Base-by-base conservation (phyloP, 2,329 filamentous ascomycete genomes). In the Triangularia setosa region DNA sequence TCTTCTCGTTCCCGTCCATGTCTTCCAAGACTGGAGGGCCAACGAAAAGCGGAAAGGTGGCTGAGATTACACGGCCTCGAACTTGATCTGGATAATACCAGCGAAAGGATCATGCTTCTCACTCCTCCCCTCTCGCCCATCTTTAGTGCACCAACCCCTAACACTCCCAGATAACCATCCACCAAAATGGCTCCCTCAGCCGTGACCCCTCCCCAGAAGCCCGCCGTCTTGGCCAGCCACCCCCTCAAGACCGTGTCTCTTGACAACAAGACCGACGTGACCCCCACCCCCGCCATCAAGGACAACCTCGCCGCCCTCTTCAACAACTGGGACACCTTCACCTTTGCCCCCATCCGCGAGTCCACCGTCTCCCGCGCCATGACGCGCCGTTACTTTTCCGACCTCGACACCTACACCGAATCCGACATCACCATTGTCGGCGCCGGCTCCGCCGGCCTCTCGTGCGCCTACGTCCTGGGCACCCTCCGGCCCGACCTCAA, bases 91-190 rank as follows among this genome's bases (percentile, higher is more conserved):
- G 74, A 74, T 75, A 76, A 76, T 75, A 73, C 74, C 74, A 76
- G 93, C 93, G 93, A 93, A 95, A 96, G 93, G 90, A 96, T 95
- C 92, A 96, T 96, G 92, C 91, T 85, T 81, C 79, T 69, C 70
- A 72, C 73, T 71, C 69, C 65, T 62, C 69, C 68, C 73, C 72
- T 73, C 61, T 69, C 14, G 21, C 30, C 11, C 12, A 27, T 33
- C 48, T 61, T 44, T 18, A 12, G n/a, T 27, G 0, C 28, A 75
- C 74, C 77, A 79, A 79, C 77, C 74, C 70, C 69, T 72, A 65
- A 70, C 68, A 65, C 40, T 60, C 53, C 5, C 54, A 72, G 23
- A 23, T 27, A 16, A 61, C 68, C 63, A 40, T 14, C 55, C 55
- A 65, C 55, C 70, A 69, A 74, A 72, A 96, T 96, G 92, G 88